phyloP scores from a whole-genome alignment of 225 moss, liverwort and hornwort species.

The Pseudoscleropodium purum region DNA sequence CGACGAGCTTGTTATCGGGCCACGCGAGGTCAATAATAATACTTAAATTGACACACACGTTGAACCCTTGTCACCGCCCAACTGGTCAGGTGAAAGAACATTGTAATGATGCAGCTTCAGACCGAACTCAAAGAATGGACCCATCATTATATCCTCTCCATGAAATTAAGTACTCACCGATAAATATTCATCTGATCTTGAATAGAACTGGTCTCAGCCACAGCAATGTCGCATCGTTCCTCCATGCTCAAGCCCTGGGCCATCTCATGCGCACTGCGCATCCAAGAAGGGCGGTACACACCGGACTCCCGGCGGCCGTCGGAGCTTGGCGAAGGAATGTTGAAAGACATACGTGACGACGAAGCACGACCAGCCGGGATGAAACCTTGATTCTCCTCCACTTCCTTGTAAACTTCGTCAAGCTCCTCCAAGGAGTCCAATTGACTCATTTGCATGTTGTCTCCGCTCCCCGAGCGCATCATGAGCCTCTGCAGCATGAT shows the following conservation, averaged over 20 bases:
- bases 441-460: conserved; percentile 22
- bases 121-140: neutral
- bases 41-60: neutral
- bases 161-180: conserved; percentile 5
- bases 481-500: conserved; percentile 39
- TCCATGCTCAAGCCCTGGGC: conserved; percentile 47
- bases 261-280: conserved; percentile 25
- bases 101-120: neutral
- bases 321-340: conserved; percentile 35
- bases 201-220: conserved; percentile 41
- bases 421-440: conserved; percentile 44
- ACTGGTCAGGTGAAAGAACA: neutral
- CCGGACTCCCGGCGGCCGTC: conserved; percentile 18
- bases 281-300: conserved; percentile 21
- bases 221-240: conserved; percentile 69
- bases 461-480: conserved; percentile 32
- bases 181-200: conserved; percentile 53
- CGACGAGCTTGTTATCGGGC: conserved; percentile 1
- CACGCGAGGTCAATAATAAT: neutral
- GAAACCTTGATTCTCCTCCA: conserved; percentile 31
- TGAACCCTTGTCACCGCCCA: neutral
- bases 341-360: conserved; percentile 29
- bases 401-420: conserved; percentile 42
- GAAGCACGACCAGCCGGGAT: conserved; percentile 22
- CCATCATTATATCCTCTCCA: neutral